These are phyloP conservation scores for Syzygium aromaticum DNA, from an alignment of 345 rosid genomes.

Conservation along the genomic window DNA sequence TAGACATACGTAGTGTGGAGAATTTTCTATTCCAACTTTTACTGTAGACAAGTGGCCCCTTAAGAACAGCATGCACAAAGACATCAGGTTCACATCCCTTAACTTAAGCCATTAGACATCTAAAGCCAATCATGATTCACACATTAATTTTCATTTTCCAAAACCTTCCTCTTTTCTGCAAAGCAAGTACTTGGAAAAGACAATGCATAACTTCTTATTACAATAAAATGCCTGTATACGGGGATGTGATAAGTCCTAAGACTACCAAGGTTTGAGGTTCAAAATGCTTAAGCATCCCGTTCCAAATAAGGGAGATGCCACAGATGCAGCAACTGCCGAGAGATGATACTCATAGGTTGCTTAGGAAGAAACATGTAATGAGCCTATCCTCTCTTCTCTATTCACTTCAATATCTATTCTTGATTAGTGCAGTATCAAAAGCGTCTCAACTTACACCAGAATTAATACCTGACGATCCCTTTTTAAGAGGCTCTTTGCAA, in stretches of 20 bases:
- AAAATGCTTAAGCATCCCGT: neutral
- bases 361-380: neutral
- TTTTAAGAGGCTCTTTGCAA: constrained; percentile 88
- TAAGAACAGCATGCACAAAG: neutral
- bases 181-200: neutral
- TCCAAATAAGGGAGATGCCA: neutral
- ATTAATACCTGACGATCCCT: constrained; percentile 78
- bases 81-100: neutral
- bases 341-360: neutral
- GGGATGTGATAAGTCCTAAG: neutral
- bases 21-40: neutral
- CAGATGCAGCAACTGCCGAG: neutral
- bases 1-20: neutral
- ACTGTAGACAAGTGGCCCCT: neutral
- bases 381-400: neutral
- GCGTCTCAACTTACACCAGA: neutral
- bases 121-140: neutral
- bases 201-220: neutral
- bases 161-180: neutral
- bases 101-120: neutral
- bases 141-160: neutral
- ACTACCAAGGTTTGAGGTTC: neutral
- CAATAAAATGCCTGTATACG: neutral
- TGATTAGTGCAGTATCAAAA: neutral
- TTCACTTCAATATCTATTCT: neutral